Conservation (phyloP, 305 asterid species). For the Withania somnifera region DNA sequence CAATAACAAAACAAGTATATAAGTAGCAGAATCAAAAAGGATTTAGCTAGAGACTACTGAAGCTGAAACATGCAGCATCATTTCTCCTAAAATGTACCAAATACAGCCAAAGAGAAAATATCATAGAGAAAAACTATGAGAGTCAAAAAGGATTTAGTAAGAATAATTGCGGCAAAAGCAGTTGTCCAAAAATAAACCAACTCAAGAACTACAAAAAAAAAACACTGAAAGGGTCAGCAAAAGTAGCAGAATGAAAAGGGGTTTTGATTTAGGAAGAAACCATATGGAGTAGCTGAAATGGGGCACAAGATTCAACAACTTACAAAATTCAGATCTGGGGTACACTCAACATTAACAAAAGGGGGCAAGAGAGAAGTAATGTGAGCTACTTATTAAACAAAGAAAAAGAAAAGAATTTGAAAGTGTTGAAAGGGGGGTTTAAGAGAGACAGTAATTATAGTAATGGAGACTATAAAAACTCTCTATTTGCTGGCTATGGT, state of each 20-base stretch:
- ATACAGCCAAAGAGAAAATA: background rate
- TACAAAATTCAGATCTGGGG: background rate
- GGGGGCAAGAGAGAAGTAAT: too few relatives aligned
- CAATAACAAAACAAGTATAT: too few relatives aligned
- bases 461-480: background rate
- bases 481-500: background rate
- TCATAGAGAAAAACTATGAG: background rate
- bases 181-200: background rate
- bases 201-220: background rate
- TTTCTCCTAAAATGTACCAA: background rate
- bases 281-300: background rate
- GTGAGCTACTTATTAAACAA: too few relatives aligned
- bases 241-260: background rate
- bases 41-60: background rate
- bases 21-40: background rate
- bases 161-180: background rate
- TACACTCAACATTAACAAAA: background rate
- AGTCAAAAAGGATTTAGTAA: background rate
- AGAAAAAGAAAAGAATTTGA: too few relatives aligned
- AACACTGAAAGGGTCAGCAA: background rate
- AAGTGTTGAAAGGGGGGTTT: background rate
- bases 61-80: background rate
- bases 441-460: background rate
- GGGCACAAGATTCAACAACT: background rate
- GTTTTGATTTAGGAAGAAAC: background rate